Evolutionary conservation across 352 stramenopile genomes (phyloP).

Genomic region (Phytophthora hybrid): DNA sequence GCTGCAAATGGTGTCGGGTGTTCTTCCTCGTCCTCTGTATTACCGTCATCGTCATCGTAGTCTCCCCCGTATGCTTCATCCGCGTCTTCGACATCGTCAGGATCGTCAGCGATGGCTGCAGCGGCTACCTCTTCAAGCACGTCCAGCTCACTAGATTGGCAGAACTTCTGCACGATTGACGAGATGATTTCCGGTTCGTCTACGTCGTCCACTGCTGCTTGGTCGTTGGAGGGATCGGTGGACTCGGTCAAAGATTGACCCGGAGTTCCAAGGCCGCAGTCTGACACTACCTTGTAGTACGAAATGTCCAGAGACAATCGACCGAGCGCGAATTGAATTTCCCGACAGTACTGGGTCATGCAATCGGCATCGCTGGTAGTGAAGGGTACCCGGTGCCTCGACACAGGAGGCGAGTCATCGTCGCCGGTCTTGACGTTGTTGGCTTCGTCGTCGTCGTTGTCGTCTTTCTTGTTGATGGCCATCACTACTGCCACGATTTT

Average conservation of each 20-base stretch:
- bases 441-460: slow-evolving; percentile 19
- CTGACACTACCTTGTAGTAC: slow-evolving; percentile 74
- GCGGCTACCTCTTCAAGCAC: slow-evolving; percentile 41
- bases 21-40: slow-evolving; percentile 19
- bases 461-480: slow-evolving; percentile 88
- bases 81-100: slow-evolving; percentile 35
- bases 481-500: slow-evolving; percentile 79
- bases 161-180: slow-evolving; percentile 71
- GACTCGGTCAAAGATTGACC: slow-evolving; percentile 15
- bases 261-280: slow-evolving; percentile 45
- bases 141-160: slow-evolving; percentile 59
- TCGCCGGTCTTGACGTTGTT: slow-evolving; percentile 21
- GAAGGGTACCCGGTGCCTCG: slow-evolving; percentile 52
- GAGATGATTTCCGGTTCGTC: slow-evolving; percentile 65
- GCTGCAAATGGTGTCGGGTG: slow-evolving; percentile 18
- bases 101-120: slow-evolving; percentile 30
- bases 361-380: slow-evolving; percentile 52
- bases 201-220: slow-evolving; percentile 33
- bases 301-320: slow-evolving; percentile 72
- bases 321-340: slow-evolving; percentile 73
- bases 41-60: slow-evolving; percentile 13
- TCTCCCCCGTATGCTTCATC: slow-evolving; percentile 10
- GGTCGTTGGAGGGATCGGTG: slow-evolving; percentile 11
- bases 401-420: slow-evolving; percentile 3
- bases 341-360: slow-evolving; percentile 67